Evolutionary conservation across 352 stramenopile genomes (phyloP), one percentile per base, ranked within the genome.

Genomic region (Paralagenidium karlingii): DNA sequence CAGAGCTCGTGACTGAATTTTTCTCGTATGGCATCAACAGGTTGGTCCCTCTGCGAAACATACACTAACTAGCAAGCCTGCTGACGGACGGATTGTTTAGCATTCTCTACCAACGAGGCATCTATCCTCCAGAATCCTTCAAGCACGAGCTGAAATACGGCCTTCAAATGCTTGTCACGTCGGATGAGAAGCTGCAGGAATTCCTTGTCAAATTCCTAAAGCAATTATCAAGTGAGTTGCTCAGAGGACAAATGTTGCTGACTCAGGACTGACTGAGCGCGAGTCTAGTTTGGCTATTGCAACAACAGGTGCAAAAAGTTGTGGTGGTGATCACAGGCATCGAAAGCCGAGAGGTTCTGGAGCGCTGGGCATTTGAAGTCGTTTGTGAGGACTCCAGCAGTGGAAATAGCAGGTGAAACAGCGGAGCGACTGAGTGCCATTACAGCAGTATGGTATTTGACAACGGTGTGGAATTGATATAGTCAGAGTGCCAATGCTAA

Each of bases 21-120:
- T 99, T 99, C 76, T 96, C 95, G 42, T 98, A 96, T 53, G 90
- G 87, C 43, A 98, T 99, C 65, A 99, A 99, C 77, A 94, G 70
- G 81, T 93, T 57, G 25, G 39, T 19, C 22, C 30, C 22, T 36
- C 16, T 36, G 7, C 7, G 19, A 7, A 33, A 22, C 3, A 3
- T 7, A 36, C 7, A 20, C 3, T 20, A 22, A 36, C 22, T 3
- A 7, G 16, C 30, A 36, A n/a, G n/a, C n/a, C n/a, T 24, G 11
- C 15, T 16, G 32, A 31, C 36, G 24, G 20, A 4, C n/a, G 20
- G 28, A 19, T 8, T 34, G 5, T n/a, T n/a, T 47, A 95, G 83
- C 34, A 96, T 96, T 53, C 53, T 96, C 31, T 96, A 96, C 51
- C 84, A 95, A 53, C 69, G 89, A 52, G 95, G 94, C n/a, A 98